Percentiles rank a stretch among this genome's conserved stretches.
Conservation (phyloP, 2,329 filamentous ascomycete genomes). For the Incumbomyces lentus region DNA sequence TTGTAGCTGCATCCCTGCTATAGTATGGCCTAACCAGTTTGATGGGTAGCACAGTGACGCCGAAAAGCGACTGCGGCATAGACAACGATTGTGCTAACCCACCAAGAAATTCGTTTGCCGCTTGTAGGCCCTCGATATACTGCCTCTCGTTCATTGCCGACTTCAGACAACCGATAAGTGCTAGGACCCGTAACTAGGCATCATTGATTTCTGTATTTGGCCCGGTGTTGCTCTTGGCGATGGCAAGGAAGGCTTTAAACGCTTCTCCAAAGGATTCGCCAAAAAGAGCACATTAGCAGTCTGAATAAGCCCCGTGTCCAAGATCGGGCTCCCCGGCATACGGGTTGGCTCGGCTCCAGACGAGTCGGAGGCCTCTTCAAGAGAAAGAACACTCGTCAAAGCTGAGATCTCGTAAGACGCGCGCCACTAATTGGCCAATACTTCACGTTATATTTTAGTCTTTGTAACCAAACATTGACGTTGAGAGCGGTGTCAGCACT, state of each 20-base stretch:
- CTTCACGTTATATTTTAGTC: background rate
- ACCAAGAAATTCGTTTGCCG: no score
- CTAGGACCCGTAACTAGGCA: background rate
- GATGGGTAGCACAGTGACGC: no score
- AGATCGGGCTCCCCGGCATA: no score
- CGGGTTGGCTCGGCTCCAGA: background rate
- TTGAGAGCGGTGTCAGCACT: background rate
- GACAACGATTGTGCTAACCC: no score
- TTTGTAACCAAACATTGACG: background rate
- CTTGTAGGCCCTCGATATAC: background rate
- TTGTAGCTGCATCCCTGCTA: background rate
- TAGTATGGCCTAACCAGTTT: background rate
- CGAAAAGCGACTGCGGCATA: no score
- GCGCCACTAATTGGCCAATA: slow-evolving; percentile 1
- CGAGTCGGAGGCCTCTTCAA: background rate
- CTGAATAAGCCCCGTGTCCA: background rate
- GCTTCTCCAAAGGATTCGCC: background rate
- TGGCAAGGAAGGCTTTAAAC: background rate
- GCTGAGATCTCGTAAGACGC: no score
- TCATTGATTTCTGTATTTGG: background rate
- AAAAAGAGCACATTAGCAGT: background rate
- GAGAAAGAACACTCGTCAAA: background rate
- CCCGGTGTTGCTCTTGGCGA: background rate
- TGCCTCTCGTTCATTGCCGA: background rate
- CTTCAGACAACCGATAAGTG: background rate